These are phyloP conservation scores for Podospora sp. DNA, from an alignment of 495 filamentous ascomycete genomes.

Conservation along the genomic window DNA sequence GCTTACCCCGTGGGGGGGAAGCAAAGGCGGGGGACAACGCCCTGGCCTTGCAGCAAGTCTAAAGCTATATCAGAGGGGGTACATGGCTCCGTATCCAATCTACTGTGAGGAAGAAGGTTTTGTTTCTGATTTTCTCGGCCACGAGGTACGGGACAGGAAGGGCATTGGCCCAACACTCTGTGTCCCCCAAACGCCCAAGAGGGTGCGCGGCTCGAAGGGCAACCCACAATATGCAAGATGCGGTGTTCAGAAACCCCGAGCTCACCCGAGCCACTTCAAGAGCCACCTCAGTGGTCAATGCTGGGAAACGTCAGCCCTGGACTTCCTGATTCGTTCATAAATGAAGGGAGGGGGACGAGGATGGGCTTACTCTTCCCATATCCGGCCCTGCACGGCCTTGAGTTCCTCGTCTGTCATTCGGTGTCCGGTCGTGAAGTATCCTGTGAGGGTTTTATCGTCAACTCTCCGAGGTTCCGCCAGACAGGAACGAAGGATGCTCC, in stretches of 20 bases:
- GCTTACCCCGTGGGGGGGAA: conserved; percentile 4
- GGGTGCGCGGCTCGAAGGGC: conserved; percentile 2
- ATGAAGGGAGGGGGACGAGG: neutral
- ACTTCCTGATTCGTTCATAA: conserved; percentile 23
- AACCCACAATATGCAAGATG: neutral
- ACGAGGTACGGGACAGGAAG: neutral
- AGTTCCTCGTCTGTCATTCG: conserved; percentile 87
- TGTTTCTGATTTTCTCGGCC: neutral
- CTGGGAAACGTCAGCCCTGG: conserved; percentile 40
- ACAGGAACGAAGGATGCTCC: conserved; percentile 35
- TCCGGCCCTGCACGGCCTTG: conserved; percentile 79
- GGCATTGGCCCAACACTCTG: conserved; percentile 5
- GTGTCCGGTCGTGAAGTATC: conserved; percentile 86
- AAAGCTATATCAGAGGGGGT: conserved; percentile 1
- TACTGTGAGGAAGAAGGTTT: neutral
- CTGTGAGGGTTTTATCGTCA: conserved; percentile 34
- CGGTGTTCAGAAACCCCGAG: conserved; percentile 11
- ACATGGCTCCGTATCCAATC: conserved; percentile 5
- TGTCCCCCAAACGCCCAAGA: conserved; percentile 6
- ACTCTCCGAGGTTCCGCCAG: conserved; percentile 16
- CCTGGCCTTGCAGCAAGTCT: conserved; percentile 4
- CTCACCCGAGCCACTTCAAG: conserved; percentile 12
- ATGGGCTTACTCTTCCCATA: conserved; percentile 78
- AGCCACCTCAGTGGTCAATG: conserved; percentile 40
- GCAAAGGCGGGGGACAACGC: neutral